Conservation (phyloP, 495 filamentous ascomycete genomes). For the Copromyces sp. region DNA sequence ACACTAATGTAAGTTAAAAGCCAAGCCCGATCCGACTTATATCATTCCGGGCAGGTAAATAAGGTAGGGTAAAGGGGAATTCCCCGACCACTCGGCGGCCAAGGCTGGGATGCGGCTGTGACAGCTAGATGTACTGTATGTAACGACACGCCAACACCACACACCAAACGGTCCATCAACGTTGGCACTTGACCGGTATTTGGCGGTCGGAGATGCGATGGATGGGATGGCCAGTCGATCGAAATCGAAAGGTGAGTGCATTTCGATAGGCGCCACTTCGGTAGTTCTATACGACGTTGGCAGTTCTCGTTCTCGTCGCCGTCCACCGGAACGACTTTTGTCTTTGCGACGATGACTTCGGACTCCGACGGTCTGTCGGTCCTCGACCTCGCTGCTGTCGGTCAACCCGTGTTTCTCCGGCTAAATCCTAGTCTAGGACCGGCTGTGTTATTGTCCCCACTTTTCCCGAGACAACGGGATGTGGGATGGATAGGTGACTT, state of each 20-base stretch:
- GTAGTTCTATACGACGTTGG: neutral
- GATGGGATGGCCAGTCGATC: neutral
- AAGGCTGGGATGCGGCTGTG: neutral
- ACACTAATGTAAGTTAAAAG: neutral
- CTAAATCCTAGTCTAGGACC: neutral
- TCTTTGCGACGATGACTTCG: neutral
- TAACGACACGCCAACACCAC: neutral
- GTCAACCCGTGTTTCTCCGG: neutral
- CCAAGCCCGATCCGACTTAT: neutral
- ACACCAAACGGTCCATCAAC: neutral
- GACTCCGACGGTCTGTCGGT: neutral
- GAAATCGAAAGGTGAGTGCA: neutral
- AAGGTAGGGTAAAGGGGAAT: neutral
- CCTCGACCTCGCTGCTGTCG: neutral
- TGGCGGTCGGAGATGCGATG: neutral
- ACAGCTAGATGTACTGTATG: neutral
- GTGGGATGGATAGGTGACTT: neutral
- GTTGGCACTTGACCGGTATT: neutral
- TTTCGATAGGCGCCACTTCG: neutral
- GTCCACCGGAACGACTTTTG: neutral
- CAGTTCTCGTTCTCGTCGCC: neutral
- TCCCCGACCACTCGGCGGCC: neutral
- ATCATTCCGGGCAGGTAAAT: neutral
- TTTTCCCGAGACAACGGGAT: neutral
- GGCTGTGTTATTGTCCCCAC: neutral